phyloP scores from a whole-genome alignment of 768 basidiomycete genomes.

The Tulasnella sp. region DNA sequence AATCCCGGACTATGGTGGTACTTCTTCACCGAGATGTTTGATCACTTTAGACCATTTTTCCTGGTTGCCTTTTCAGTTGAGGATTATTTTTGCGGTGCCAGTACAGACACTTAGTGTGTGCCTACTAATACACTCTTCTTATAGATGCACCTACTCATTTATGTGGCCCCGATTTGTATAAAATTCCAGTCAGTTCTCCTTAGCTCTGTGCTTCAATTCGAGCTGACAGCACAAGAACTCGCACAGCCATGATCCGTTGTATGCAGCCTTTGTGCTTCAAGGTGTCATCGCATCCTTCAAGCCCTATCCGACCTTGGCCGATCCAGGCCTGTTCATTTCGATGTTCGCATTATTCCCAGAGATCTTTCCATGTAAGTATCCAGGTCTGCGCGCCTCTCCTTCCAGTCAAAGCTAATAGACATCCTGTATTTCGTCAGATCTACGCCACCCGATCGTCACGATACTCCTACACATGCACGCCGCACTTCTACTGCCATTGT shows the following conservation, averaged over 20 bases:
- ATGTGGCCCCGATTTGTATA: conserved; percentile 72
- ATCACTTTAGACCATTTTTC: conserved; percentile 94
- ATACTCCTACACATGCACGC: conserved; percentile 75
- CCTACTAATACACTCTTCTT: not conserved
- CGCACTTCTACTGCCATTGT: conserved; percentile 74
- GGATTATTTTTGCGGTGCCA: conserved; percentile 23
- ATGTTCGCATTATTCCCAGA: conserved; percentile 79
- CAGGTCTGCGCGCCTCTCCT: not conserved
- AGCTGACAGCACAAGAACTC: not conserved
- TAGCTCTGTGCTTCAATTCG: not conserved
- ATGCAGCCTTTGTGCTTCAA: conserved; percentile 61
- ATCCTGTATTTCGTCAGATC: conserved; percentile 41
- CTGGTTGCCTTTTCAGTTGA: conserved; percentile 84
- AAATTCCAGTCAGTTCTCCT: conserved; percentile 60
- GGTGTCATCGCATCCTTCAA: conserved; percentile 81
- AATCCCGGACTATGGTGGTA: conserved; percentile 98
- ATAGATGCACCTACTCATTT: conserved; percentile 73
- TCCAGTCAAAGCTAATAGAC: not conserved
- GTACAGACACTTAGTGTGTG: too few relatives aligned
- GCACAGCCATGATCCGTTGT: conserved; percentile 71
- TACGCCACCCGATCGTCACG: conserved; percentile 78
- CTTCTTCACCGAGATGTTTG: conserved; percentile 99
- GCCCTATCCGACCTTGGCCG: conserved; percentile 82
- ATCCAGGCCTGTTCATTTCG: conserved; percentile 75
- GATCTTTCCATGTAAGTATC: conserved; percentile 59